Evolutionary conservation across 805 yeast genomes (phyloP).

Genomic region (Pichia sporocuriosa): DNA sequence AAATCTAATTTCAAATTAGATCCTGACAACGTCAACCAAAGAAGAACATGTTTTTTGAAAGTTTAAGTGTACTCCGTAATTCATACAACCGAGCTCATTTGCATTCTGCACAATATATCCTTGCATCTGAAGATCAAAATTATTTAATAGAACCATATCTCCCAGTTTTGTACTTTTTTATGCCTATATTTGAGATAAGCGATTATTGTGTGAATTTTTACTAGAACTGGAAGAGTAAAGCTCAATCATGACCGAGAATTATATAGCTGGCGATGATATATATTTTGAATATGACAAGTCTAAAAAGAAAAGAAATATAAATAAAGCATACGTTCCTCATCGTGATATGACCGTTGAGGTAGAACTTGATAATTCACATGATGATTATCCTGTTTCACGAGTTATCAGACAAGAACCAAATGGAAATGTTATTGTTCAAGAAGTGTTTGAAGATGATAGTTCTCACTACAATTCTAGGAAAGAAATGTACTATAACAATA

Average conservation of each 20-base stretch:
- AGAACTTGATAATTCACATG: conserved; percentile 46
- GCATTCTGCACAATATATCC: no score
- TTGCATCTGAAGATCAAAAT: no score
- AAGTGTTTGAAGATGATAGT: conserved; percentile 27
- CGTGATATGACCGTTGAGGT: conserved; percentile 30
- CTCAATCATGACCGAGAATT: conserved; percentile 11
- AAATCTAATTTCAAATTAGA: no score
- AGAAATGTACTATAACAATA: neutral
- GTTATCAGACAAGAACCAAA: conserved; percentile 60
- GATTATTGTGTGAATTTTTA: no score
- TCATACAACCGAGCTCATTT: no score
- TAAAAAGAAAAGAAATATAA: neutral
- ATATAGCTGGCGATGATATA: conserved; percentile 21
- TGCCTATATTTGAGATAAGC: no score
- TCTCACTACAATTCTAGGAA: conserved; percentile 16
- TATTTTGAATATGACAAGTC: conserved; percentile 18
- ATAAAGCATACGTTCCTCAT: conserved; percentile 4
- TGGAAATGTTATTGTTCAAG: conserved; percentile 72
- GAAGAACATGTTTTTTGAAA: no score
- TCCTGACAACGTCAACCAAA: no score
- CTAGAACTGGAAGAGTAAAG: no score
- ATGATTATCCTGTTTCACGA: conserved; percentile 67
- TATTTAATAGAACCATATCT: no score
- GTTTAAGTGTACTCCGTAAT: no score
- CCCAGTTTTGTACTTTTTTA: no score